Percentiles rank a stretch among this genome's conserved stretches.
Conservation (phyloP, 345 rosid species). For the Carallia brachiata region DNA sequence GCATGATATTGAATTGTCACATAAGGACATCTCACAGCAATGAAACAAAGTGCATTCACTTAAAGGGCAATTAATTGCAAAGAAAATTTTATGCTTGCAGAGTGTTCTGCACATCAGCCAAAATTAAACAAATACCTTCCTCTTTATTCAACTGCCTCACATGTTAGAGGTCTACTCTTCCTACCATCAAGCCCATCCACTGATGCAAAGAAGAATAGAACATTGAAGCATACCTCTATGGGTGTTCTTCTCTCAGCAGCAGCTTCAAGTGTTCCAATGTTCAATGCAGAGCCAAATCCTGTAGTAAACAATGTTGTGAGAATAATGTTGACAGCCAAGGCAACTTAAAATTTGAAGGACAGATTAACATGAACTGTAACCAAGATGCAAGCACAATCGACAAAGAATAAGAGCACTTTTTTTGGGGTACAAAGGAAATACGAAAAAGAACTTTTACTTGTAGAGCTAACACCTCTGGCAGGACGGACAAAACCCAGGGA, state of each 20-base stretch:
- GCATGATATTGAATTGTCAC: no score
- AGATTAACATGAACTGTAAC: background rate
- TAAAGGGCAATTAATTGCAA: background rate
- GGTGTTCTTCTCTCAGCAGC: conserved; percentile 90
- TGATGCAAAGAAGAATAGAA: background rate
- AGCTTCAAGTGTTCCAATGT: conserved; percentile 92
- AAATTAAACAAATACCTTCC: no score
- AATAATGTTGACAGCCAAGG: conserved; percentile 1
- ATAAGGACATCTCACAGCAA: background rate
- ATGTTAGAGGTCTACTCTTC: background rate
- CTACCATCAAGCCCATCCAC: background rate
- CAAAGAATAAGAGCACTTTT: background rate
- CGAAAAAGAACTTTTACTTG: conserved; percentile 53
- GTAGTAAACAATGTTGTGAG: conserved; percentile 15
- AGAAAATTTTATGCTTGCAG: background rate
- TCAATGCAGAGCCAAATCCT: conserved; percentile 98
- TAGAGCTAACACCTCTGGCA: conserved; percentile 61
- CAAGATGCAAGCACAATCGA: background rate
- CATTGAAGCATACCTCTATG: conserved; percentile 58
- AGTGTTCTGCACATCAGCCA: background rate
- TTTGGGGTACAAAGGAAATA: background rate
- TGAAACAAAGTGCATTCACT: background rate
- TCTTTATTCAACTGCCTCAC: background rate
- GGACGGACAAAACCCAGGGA: conserved; percentile 66
- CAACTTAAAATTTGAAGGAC: background rate